Base-by-base conservation (phyloP, 2,329 filamentous ascomycete species). In the Colletotrichum godetiae region DNA sequence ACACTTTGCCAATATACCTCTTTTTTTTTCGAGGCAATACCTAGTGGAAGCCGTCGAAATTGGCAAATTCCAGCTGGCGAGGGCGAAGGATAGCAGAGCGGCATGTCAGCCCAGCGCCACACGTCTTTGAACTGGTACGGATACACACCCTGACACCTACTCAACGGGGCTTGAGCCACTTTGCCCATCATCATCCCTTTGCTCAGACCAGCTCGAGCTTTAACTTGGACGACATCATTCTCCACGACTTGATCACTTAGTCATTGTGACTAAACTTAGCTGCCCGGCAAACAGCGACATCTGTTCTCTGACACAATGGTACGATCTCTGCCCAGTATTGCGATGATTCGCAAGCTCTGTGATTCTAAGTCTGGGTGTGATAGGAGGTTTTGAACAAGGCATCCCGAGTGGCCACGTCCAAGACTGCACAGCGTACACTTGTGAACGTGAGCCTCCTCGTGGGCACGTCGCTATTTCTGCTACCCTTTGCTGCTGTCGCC, bases 391-490 rank as follows among this genome's bases (percentile, higher is more conserved):
- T 74, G 10, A 52, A 59, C 27, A 72, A 63, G 46, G 77, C 80
- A 8, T 82, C 82, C 74, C 79, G 75, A 72, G 81, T 81, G 33
- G 81, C 84, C 22, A 89, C 88, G 52, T 90, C 89, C 69, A 86
- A 86, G 75, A 81, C 84, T 10, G 85, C 87, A n/a, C 86, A 87
- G 77, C 84, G 87, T 74, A 84, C 84, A 1, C 82, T 88, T 68
- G 79, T 91, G 56, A 87, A 86, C 73, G 82, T 84, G 2, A 78
- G 83, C 19, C 81, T 91, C 24, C 82, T 89, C 24, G 77, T 83
- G 5, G 80, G 81, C 12, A 81, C 83, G 4, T 86, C 86, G 2
- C 74, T 82, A 2, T 79, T 84, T 8, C 82, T 91, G 67, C 82
- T 90, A 29, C 81, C 82, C 19, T 76, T 89, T 11, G 87, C 89